A percentile compares a stretch with the other conserved stretches of the same genome.
These are phyloP conservation scores for Penicillium paradoxum DNA, from an alignment of 495 filamentous ascomycete species.

Conservation along the genomic window DNA sequence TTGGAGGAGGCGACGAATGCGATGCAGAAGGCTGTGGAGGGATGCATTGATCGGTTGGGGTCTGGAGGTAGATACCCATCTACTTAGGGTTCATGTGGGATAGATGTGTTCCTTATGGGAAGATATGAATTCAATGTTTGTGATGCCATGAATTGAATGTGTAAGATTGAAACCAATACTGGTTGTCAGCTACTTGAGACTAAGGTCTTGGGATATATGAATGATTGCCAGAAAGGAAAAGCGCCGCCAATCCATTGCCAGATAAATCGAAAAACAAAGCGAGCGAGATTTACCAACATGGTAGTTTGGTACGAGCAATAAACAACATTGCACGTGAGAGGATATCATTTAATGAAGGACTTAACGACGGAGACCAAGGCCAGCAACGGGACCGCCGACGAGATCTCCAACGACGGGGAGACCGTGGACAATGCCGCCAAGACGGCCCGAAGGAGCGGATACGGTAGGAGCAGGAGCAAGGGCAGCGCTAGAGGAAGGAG, in stretches of 20 bases:
- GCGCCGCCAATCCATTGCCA: constrained; percentile 3
- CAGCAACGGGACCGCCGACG: not conserved
- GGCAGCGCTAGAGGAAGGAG: constrained; percentile 10
- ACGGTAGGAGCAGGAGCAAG: constrained; percentile 6
- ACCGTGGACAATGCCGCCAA: constrained; percentile 2
- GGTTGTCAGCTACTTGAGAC: too few species aligned
- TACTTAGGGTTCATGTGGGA: not conserved
- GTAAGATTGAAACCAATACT: too few species aligned
- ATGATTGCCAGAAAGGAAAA: constrained; percentile 8
- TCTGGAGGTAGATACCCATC: constrained; percentile 53
- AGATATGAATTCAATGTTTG: too few species aligned
- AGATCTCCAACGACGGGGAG: constrained; percentile 11
- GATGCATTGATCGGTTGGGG: constrained; percentile 67
- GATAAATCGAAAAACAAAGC: constrained; percentile 11
- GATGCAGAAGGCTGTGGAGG: constrained; percentile 73
- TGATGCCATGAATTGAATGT: not conserved
- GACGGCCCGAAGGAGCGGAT: not conserved
- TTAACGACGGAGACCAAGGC: constrained; percentile 8
- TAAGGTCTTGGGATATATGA: constrained; percentile 25
- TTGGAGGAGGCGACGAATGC: constrained; percentile 66
- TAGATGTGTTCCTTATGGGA: too few species aligned
- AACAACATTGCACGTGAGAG: not conserved
- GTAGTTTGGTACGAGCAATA: not conserved
- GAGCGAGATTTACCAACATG: not conserved
- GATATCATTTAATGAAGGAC: not conserved